Percentiles rank a stretch among this genome's conserved stretches.
phyloP scores from a whole-genome alignment of 2,329 filamentous ascomycete genomes.

The Keithomyces neogunnii region DNA sequence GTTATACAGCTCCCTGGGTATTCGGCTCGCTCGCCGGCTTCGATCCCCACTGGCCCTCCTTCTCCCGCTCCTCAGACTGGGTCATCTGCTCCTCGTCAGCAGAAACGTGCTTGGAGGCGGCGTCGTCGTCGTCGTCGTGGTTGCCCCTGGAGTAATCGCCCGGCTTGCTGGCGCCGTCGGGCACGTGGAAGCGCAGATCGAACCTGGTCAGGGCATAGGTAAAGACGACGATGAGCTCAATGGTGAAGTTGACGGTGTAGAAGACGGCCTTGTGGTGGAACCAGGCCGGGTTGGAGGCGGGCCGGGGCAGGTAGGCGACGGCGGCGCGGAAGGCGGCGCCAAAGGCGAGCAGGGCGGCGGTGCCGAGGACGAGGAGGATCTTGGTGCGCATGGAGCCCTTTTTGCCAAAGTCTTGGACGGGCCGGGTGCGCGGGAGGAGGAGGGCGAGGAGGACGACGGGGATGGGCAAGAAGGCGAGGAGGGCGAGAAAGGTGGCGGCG shows the following conservation, averaged over 20 bases:
- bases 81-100: constrained; percentile 16
- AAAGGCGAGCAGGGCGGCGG: constrained; percentile 51
- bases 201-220: constrained; percentile 60
- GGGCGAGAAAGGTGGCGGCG: constrained; percentile 52
- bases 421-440: constrained; percentile 34
- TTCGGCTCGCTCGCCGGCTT: constrained; percentile 12
- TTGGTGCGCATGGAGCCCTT: constrained; percentile 59
- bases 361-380: constrained; percentile 52
- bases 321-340: constrained; percentile 63
- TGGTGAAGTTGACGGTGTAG: constrained; percentile 69
- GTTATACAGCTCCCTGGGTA: constrained; percentile 2
- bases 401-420: constrained; percentile 44
- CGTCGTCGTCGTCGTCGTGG: constrained; percentile 8
- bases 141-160: constrained; percentile 34
- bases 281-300: constrained; percentile 49
- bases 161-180: constrained; percentile 55
- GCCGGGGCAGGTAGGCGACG: constrained; percentile 44
- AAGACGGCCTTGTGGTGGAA: constrained; percentile 65
- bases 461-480: constrained; percentile 53
- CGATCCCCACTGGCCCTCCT: constrained; percentile 15
- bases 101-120: constrained; percentile 15
- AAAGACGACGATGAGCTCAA: constrained; percentile 64
- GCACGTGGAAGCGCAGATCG: constrained; percentile 68
- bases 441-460: constrained; percentile 44
- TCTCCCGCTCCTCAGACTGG: constrained; percentile 7